Evolutionary conservation across 164 flowering plant genomes (phyloP).

Genomic region (Pachysandra terminalis): DNA sequence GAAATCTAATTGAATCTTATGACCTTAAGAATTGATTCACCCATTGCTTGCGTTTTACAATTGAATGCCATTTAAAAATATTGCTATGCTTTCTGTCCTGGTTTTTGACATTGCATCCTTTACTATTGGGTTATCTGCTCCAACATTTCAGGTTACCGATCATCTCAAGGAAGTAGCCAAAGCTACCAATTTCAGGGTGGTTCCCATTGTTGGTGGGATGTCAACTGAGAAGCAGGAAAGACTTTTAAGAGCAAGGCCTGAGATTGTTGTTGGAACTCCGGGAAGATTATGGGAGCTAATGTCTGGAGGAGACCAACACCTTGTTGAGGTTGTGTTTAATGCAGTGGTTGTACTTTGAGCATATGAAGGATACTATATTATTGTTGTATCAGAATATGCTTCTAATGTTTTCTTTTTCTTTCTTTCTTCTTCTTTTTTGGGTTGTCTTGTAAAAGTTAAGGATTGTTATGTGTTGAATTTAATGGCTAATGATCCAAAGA

Average conservation of each 20-base stretch:
- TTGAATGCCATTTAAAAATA: no score
- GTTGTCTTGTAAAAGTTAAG: no score
- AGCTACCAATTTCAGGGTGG: slow-evolving; percentile 51
- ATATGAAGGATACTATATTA: neutral
- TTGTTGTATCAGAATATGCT: neutral
- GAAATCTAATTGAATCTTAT: no score
- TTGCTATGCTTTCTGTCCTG: neutral
- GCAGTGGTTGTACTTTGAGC: neutral
- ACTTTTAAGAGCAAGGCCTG: slow-evolving; percentile 76
- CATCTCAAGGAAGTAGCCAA: slow-evolving; percentile 73
- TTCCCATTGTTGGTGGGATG: slow-evolving; percentile 96
- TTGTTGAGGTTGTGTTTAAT: slow-evolving; percentile 61
- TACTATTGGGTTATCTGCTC: neutral
- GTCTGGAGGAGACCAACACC: slow-evolving; percentile 85
- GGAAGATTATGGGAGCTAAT: slow-evolving; percentile 98
- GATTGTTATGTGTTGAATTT: neutral
- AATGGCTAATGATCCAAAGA: neutral
- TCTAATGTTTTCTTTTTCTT: neutral
- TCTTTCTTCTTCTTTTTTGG: no score
- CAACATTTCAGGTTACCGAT: slow-evolving; percentile 62
- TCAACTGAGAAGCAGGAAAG: slow-evolving; percentile 90
- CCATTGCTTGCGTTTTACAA: neutral
- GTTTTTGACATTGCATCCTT: slow-evolving; percentile 1
- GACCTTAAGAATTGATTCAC: no score
- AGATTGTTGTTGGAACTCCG: slow-evolving; percentile 92